Base-by-base conservation (phyloP, 2,329 filamentous ascomycete species). In the Cryphonectria carpinicola region DNA sequence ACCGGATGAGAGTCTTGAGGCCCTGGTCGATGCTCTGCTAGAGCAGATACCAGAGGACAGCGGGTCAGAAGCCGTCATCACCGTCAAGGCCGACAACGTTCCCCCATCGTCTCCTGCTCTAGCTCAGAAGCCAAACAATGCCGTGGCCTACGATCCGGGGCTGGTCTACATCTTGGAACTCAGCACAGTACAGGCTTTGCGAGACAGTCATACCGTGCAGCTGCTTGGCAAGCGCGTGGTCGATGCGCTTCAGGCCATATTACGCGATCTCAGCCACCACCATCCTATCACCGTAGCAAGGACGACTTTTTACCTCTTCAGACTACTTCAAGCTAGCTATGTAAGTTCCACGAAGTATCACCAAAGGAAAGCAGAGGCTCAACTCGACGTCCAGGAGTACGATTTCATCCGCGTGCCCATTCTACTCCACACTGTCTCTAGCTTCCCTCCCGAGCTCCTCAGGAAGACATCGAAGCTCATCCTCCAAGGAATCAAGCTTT, bases 351-450 rank as follows among this genome's bases (percentile, higher is more conserved):
- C 70, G 70, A 72, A 73, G 70, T 67, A 73, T 66, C 41, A 72
- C 17, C 49, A 61, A 70, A 69, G 61, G 56, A 52, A 71, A 80
- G 78, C 71, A 74, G 75, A 56, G 64, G 60, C 65, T 67, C 56
- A 66, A 68, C 49, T 73, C 60, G 67, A 70, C 52, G 32, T 65
- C 2, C 74, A 95, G 92, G 92, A 97, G 75, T 89, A 95, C 76
- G 93, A 97, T 76, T 97, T 96, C 79, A 91, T 98, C 77, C 93
- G 96, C 70, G 93, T 95, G 0, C 96, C 96, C 1, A 93, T 98
- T 66, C 88, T 98, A 10, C 87, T 99, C 17, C 96, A 99, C 79
- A 92, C 92, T 1, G 94, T 99, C 72, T 97, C 95, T 1, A 94
- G 91, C 73, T 93, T 98, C 77, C 90, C 94, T 52, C 90, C 94